Evolutionary conservation across 768 basidiomycete species (phyloP).

Genomic region (Tulasnella sp.): DNA sequence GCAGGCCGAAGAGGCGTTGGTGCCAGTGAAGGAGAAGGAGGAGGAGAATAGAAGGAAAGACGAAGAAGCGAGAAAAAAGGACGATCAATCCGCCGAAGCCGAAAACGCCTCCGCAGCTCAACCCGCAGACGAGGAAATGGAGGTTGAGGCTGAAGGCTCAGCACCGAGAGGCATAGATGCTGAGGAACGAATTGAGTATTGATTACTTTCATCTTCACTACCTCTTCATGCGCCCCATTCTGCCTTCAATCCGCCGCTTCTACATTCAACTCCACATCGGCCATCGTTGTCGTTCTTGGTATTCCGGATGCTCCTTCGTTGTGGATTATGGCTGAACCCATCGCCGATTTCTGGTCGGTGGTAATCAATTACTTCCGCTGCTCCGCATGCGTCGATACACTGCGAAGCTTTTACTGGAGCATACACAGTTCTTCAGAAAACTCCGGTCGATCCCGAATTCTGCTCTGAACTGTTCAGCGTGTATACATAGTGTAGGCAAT

Average conservation of each 20-base stretch:
- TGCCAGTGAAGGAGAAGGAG: neutral
- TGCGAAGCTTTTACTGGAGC: too few species aligned
- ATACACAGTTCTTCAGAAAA: too few species aligned
- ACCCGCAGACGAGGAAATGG: neutral
- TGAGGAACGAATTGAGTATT: slow-evolving; percentile 12
- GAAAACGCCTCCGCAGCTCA: neutral
- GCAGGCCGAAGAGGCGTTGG: neutral
- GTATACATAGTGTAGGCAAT: too few species aligned
- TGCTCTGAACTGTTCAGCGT: too few species aligned
- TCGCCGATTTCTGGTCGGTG: too few species aligned
- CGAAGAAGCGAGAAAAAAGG: neutral
- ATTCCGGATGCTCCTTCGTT: neutral
- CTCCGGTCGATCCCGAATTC: too few species aligned
- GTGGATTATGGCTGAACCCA: neutral
- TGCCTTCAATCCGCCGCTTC: too few species aligned
- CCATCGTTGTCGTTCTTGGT: too few species aligned
- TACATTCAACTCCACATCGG: too few species aligned
- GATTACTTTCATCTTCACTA: neutral
- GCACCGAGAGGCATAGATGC: neutral
- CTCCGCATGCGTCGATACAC: too few species aligned
- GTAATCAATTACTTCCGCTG: neutral
- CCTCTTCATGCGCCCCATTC: neutral
- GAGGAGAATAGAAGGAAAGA: neutral
- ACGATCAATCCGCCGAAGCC: neutral
- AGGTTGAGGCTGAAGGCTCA: neutral